phyloP scores from a whole-genome alignment of 2,329 filamentous ascomycete species.

The Curvularia hawaiiensis region DNA sequence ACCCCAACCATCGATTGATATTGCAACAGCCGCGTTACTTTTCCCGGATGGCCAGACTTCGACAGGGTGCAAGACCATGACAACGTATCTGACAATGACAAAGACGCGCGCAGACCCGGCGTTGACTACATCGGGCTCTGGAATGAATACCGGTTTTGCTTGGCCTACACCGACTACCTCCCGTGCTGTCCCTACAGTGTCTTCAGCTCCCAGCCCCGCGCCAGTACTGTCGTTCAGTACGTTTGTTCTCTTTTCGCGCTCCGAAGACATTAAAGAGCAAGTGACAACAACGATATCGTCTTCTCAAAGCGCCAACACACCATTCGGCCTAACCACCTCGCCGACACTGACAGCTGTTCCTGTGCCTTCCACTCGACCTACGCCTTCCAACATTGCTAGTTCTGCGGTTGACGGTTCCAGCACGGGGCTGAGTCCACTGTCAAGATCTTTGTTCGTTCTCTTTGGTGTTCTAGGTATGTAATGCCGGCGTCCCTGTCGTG shows the following conservation, averaged over 20 bases:
- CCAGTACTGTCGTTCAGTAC: conserved; percentile 5
- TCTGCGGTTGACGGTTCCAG: background rate
- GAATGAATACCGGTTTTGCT: background rate
- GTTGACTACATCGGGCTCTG: background rate
- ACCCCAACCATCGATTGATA: conserved; percentile 8
- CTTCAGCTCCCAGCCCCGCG: background rate
- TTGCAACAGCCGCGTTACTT: background rate
- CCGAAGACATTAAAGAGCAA: conserved; percentile 10
- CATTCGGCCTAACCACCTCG: background rate
- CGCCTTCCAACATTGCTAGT: conserved; percentile 1
- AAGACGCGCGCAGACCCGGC: background rate
- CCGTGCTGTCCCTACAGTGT: background rate
- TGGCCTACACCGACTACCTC: background rate
- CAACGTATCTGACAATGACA: background rate
- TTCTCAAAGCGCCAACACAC: background rate
- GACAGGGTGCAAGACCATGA: background rate
- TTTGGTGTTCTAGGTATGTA: conserved; percentile 15
- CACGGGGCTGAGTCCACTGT: conserved; percentile 9
- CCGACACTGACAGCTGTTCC: background rate
- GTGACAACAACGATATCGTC: background rate
- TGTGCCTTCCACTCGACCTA: background rate
- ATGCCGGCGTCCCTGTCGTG: background rate
- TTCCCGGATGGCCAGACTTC: background rate
- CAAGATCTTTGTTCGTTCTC: conserved; percentile 17
- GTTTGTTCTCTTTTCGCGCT: conserved; percentile 10